phyloP scores from a whole-genome alignment of 371 early-diverging fungal species.

The Mortierella sp. region DNA sequence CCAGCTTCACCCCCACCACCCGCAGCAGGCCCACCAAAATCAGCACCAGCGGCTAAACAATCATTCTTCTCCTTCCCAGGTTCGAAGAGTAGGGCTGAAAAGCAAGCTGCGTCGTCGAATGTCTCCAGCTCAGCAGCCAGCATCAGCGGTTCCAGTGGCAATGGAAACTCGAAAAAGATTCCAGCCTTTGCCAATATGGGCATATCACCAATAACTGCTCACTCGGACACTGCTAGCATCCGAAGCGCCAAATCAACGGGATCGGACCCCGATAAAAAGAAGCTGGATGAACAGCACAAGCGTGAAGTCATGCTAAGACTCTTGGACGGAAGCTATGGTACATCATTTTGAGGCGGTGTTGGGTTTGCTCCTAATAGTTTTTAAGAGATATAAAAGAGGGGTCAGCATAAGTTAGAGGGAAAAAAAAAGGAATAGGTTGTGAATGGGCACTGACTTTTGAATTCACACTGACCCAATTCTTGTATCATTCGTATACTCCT shows the following conservation, averaged over 20 bases:
- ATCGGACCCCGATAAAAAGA: conserved; percentile 32
- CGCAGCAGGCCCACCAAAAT: conserved; percentile 15
- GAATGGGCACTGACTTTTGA: too few relatives aligned
- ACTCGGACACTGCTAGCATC: conserved; percentile 29
- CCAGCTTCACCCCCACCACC: conserved; percentile 53
- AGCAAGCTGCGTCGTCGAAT: conserved; percentile 16
- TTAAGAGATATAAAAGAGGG: too few relatives aligned
- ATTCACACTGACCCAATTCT: too few relatives aligned
- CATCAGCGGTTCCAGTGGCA: conserved; percentile 7
- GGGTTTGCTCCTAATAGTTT: too few relatives aligned
- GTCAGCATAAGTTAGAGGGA: too few relatives aligned
- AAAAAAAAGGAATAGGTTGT: too few relatives aligned
- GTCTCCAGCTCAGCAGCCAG: conserved; percentile 20
- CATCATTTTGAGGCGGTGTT: too few relatives aligned
- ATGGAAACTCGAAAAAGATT: conserved; percentile 12
- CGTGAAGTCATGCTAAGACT: conserved; percentile 49
- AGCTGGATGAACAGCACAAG: conserved; percentile 36
- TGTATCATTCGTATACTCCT: too few relatives aligned
- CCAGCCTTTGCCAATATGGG: conserved; percentile 30
- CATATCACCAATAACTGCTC: background rate
- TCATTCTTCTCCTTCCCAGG: conserved; percentile 52
- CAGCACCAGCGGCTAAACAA: conserved; percentile 30
- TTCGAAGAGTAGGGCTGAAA: conserved; percentile 42
- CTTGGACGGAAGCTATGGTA: conserved; percentile 32
- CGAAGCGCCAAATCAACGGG: conserved; percentile 35